A percentile compares a stretch with the other conserved stretches of the same genome.
These are phyloP conservation scores for Wickerhamiella australiensis DNA, from an alignment of 805 yeast species.

Conservation along the genomic window DNA sequence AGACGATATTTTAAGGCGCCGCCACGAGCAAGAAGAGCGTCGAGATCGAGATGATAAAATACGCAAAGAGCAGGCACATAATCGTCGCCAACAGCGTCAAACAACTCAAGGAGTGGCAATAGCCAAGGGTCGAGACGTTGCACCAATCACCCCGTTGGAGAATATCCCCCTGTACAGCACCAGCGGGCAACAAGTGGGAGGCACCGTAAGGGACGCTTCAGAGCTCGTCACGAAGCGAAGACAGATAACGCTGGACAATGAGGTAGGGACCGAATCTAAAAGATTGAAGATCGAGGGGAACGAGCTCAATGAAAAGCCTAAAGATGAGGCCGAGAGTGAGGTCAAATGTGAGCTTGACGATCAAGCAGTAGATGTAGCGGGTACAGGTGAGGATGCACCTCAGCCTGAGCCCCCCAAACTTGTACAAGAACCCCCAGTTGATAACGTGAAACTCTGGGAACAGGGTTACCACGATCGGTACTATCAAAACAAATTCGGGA, in stretches of 20 bases:
- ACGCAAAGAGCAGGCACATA: slow-evolving; percentile 29
- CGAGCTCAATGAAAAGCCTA: no score
- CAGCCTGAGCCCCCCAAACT: slow-evolving; percentile 2
- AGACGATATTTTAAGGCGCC: slow-evolving; percentile 57
- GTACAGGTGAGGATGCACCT: slow-evolving; percentile 21
- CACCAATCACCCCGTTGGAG: slow-evolving; percentile 54
- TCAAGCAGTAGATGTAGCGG: slow-evolving; percentile 9
- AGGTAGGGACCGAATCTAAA: slow-evolving; percentile 13
- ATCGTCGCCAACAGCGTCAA: slow-evolving; percentile 30
- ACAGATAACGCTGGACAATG: slow-evolving; percentile 17
- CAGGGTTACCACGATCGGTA: slow-evolving; percentile 80
- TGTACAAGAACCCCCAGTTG: slow-evolving; percentile 34
- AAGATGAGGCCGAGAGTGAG: slow-evolving; percentile 5
- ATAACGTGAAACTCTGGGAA: slow-evolving; percentile 60
- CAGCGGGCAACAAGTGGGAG: slow-evolving; percentile 58
- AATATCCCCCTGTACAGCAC: slow-evolving; percentile 70
- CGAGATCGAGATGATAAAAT: slow-evolving; percentile 54
- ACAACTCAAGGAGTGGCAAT: slow-evolving; percentile 27
- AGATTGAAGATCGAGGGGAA: slow-evolving; percentile 11
- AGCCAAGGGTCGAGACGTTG: slow-evolving; percentile 51
- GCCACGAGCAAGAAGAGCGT: slow-evolving; percentile 58
- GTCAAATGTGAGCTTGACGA: slow-evolving; percentile 20
- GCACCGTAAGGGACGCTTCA: slow-evolving; percentile 46
- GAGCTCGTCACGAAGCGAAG: slow-evolving; percentile 42
- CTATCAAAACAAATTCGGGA: slow-evolving; percentile 61